Evolutionary conservation across 768 basidiomycete species (phyloP).

Genomic region (Nidula microcarpa): DNA sequence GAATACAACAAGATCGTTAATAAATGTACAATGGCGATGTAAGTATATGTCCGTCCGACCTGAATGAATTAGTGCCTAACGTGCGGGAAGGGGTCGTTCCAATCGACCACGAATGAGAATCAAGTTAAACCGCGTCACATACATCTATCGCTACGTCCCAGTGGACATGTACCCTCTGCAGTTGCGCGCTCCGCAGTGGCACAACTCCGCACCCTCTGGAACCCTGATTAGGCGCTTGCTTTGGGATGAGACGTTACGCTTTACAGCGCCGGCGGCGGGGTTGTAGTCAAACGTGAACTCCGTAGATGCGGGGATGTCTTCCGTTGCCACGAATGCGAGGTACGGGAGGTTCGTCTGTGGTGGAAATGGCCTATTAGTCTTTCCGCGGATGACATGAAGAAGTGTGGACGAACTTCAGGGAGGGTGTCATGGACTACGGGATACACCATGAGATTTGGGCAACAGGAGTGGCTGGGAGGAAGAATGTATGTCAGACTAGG

Average conservation of each 20-base stretch:
- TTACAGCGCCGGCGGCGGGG: slow-evolving; percentile 27
- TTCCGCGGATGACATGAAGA: neutral
- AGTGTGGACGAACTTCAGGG: slow-evolving; percentile 37
- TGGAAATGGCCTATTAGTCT: neutral
- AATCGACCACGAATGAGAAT: too few species aligned
- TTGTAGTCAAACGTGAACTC: slow-evolving; percentile 70
- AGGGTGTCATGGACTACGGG: slow-evolving; percentile 62
- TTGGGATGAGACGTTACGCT: slow-evolving; percentile 4
- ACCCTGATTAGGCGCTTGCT: slow-evolving; percentile 5
- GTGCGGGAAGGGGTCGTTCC: too few species aligned
- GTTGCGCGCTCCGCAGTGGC: too few species aligned
- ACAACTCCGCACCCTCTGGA: slow-evolving; percentile 4
- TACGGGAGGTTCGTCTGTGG: slow-evolving; percentile 59
- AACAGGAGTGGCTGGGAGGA: slow-evolving; percentile 59
- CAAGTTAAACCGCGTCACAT: too few species aligned
- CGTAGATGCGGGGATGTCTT: slow-evolving; percentile 42
- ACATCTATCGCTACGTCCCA: too few species aligned
- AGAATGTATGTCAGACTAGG: too few species aligned
- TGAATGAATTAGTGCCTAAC: too few species aligned
- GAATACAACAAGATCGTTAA: too few species aligned
- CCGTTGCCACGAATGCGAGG: slow-evolving; percentile 52
- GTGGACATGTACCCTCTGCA: too few species aligned
- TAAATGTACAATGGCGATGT: too few species aligned
- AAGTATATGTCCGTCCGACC: too few species aligned
- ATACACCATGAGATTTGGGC: slow-evolving; percentile 54